These are phyloP conservation scores for Fusarium heterosporum DNA, from an alignment of 2,329 filamentous ascomycete genomes.

Conservation along the genomic window DNA sequence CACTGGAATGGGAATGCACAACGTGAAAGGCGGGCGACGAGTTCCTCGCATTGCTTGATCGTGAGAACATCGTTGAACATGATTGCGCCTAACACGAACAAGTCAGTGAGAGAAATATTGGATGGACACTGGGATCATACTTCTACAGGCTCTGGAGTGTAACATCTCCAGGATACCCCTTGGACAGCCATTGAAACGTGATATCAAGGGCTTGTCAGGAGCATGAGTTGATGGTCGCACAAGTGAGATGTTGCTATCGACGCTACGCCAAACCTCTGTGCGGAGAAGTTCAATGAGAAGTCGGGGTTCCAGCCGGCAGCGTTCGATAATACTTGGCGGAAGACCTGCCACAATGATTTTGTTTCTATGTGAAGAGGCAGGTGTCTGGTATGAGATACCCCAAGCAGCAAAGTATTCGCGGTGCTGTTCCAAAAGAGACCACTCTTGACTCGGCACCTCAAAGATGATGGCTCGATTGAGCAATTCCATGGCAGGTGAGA, in stretches of 20 bases:
- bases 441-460: constrained; percentile 72
- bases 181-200: constrained; percentile 76
- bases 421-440: constrained; percentile 65
- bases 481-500: constrained; percentile 49
- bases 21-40: constrained; percentile 68
- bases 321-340: constrained; percentile 78
- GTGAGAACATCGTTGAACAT: constrained; percentile 85
- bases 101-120: constrained; percentile 11
- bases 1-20: constrained; percentile 85
- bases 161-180: constrained; percentile 79
- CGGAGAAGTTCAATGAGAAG: constrained; percentile 80
- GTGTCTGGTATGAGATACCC: constrained; percentile 75
- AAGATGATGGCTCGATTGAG: constrained; percentile 71
- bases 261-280: constrained; percentile 76
- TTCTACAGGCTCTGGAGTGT: constrained; percentile 80
- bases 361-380: constrained; percentile 42
- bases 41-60: constrained; percentile 64
- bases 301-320: constrained; percentile 78
- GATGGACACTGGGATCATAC: constrained; percentile 53
- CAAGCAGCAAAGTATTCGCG: constrained; percentile 73
- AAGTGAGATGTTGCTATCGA: constrained; percentile 56
- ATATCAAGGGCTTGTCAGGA: constrained; percentile 63
- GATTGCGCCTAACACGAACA: constrained; percentile 65
- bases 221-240: constrained; percentile 7
- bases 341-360: constrained; percentile 67